phyloP scores from a whole-genome alignment of 1,139 yeast species.

The Blastobotrys arbuscula region DNA sequence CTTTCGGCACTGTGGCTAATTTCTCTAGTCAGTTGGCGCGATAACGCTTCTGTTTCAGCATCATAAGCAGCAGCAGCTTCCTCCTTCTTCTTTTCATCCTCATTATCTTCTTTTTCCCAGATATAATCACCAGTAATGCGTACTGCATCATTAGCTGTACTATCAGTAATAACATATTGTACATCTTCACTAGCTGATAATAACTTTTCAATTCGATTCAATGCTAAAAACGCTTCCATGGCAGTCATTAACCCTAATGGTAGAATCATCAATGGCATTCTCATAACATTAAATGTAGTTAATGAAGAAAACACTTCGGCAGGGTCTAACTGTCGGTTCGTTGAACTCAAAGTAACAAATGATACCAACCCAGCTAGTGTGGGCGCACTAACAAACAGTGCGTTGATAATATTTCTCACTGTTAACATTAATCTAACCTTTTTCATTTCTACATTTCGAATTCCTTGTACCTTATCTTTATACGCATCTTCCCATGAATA shows the following conservation, averaged over 20 bases:
- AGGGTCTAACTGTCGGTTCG: slow-evolving; percentile 51
- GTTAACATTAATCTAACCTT: slow-evolving; percentile 31
- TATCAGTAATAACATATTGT: slow-evolving; percentile 31
- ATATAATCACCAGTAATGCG: slow-evolving; percentile 52
- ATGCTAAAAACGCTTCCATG: slow-evolving; percentile 64
- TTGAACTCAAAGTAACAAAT: slow-evolving; percentile 63
- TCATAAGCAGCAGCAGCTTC: background rate
- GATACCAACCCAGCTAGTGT: slow-evolving; percentile 65
- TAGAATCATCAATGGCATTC: slow-evolving; percentile 65
- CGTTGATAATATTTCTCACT: slow-evolving; percentile 49
- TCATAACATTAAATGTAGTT: slow-evolving; percentile 62
- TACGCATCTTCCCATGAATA: slow-evolving; percentile 73
- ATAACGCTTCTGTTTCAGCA: background rate
- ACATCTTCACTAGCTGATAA: slow-evolving; percentile 42
- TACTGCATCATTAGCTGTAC: slow-evolving; percentile 36
- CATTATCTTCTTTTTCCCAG: slow-evolving; percentile 54
- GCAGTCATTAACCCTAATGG: slow-evolving; percentile 61
- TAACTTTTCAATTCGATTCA: slow-evolving; percentile 52
- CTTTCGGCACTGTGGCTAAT: background rate
- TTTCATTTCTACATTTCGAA: slow-evolving; percentile 43
- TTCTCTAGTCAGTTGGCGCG: slow-evolving; percentile 10
- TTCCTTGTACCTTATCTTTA: slow-evolving; percentile 41
- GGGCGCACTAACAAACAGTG: slow-evolving; percentile 58
- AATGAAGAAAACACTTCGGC: slow-evolving; percentile 77
- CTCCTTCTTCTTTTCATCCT: slow-evolving; percentile 22